Evolutionary conservation across 345 rosid genomes (phyloP).

Genomic region (Isatis tinctoria): DNA sequence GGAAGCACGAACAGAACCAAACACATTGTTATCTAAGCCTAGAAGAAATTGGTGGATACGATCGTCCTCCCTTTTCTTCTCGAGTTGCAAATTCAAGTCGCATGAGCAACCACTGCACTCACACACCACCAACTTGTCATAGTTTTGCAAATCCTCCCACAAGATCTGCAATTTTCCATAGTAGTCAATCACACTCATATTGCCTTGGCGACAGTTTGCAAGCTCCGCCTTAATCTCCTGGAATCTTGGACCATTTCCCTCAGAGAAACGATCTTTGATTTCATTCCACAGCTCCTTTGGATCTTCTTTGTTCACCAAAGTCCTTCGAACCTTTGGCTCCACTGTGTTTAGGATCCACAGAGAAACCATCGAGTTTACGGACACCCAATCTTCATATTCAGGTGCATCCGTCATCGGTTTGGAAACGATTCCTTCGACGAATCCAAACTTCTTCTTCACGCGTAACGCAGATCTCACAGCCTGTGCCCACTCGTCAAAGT

Average conservation of each 20-base stretch:
- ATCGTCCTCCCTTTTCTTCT: background rate
- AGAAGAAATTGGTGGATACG: background rate
- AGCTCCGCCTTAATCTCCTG: background rate
- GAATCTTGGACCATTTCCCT: background rate
- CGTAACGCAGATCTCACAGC: no score
- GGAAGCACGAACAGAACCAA: no score
- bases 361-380: background rate
- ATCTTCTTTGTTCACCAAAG: background rate
- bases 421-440: no score
- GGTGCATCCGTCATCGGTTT: background rate
- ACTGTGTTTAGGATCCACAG: background rate
- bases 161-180: conserved; percentile 22
- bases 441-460: no score
- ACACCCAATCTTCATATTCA: background rate
- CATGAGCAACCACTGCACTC: no score
- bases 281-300: background rate
- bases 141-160: background rate
- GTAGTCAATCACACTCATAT: background rate
- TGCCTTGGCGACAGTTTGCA: background rate
- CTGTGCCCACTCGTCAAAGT: background rate
- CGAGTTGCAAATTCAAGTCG: no score
- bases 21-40: no score
- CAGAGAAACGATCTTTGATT: no score
- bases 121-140: no score
- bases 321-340: no score